phyloP scores from a whole-genome alignment of 1,284 basidiomycete genomes.

The Chiua sp. region DNA sequence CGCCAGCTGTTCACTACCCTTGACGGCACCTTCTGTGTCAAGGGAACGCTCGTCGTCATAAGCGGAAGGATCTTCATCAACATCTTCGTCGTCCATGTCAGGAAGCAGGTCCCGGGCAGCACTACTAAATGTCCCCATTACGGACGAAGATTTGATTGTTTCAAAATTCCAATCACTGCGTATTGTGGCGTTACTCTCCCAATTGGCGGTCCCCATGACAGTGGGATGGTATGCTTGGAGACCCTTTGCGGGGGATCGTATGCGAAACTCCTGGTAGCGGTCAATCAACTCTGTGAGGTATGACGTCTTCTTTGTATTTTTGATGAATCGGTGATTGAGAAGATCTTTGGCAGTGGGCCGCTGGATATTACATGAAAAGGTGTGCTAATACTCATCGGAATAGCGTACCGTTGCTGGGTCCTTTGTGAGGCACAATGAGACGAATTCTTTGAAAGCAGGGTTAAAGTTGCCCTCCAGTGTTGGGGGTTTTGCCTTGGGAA shows the following conservation, averaged over 20 bases:
- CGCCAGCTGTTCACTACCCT: conserved; percentile 61
- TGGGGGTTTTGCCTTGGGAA: conserved; percentile 96
- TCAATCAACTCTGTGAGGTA: conserved; percentile 89
- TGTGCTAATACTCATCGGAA: conserved; percentile 1
- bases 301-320: conserved; percentile 79
- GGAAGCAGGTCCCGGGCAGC: conserved; percentile 69
- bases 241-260: conserved; percentile 60
- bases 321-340: conserved; percentile 92
- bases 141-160: conserved; percentile 77
- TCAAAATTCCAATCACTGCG: conserved; percentile 97
- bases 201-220: conserved; percentile 58
- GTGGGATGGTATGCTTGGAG: conserved; percentile 59
- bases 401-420: conserved; percentile 76
- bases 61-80: conserved; percentile 47
- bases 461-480: conserved; percentile 88
- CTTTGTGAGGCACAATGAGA: conserved; percentile 91
- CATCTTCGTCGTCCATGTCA: conserved; percentile 58
- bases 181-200: conserved; percentile 75
- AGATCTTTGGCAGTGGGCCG: conserved; percentile 92
- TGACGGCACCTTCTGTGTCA: conserved; percentile 62
- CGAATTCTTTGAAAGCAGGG: conserved; percentile 91
- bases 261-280: conserved; percentile 74
- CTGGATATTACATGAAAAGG: conserved; percentile 45
- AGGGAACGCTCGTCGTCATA: conserved; percentile 57
- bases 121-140: conserved; percentile 74